A percentile compares a stretch with the other conserved stretches of the same genome.
Evolutionary conservation across 2,329 filamentous ascomycete species (phyloP).

Genomic region (Cryphonectria naterciae): DNA sequence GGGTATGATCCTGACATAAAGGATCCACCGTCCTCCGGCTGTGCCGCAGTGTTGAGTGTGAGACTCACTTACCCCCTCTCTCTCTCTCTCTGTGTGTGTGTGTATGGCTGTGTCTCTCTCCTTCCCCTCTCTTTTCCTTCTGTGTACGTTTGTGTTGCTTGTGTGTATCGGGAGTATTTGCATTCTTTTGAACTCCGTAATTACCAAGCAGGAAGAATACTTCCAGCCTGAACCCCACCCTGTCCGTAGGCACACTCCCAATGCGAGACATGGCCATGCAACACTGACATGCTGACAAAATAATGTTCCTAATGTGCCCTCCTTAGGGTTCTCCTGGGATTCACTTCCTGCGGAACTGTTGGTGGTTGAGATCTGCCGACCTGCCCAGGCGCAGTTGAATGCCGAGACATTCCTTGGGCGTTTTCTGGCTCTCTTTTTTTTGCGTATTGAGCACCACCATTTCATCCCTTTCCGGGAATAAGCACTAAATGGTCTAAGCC

Average conservation of each 20-base stretch:
- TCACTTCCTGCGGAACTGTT: background rate
- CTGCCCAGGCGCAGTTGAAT: background rate
- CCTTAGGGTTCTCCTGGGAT: background rate
- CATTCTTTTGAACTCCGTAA: background rate
- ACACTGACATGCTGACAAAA: background rate
- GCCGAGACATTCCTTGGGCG: background rate
- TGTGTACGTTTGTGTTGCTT: background rate
- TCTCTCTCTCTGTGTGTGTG: background rate
- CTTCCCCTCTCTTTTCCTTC: too few species aligned
- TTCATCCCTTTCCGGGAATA: background rate
- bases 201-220: background rate
- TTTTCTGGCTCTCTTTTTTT: background rate
- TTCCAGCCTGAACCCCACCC: background rate
- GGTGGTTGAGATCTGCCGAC: background rate
- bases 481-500: conserved; percentile 4
- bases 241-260: background rate
- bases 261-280: background rate
- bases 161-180: background rate
- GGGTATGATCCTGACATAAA: background rate
- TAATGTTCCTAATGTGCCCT: background rate
- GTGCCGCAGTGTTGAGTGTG: background rate
- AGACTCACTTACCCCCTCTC: too few species aligned
- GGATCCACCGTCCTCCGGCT: background rate
- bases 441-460: background rate
- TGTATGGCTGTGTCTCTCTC: too few species aligned